These are phyloP conservation scores for Coleophoma cylindrospora DNA, from an alignment of 2,329 filamentous ascomycete species.

Conservation along the genomic window DNA sequence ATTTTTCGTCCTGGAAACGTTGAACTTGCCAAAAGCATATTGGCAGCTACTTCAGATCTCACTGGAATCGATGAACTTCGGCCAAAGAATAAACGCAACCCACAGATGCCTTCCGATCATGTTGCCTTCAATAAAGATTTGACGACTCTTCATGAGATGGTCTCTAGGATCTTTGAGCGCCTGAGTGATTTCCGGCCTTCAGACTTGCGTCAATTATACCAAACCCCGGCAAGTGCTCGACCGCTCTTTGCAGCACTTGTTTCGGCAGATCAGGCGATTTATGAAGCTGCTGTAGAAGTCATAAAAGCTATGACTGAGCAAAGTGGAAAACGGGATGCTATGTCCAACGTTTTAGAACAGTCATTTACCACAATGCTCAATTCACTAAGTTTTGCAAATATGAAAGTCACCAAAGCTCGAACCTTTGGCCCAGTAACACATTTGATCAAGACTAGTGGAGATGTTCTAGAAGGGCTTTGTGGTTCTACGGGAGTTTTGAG, in stretches of 20 bases:
- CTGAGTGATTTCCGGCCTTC: slow-evolving; percentile 69
- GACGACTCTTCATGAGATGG: slow-evolving; percentile 51
- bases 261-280: slow-evolving; percentile 73
- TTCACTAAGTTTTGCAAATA: slow-evolving; percentile 38
- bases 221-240: slow-evolving; percentile 62
- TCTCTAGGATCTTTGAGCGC: slow-evolving; percentile 72
- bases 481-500: slow-evolving; percentile 47
- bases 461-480: slow-evolving; percentile 51
- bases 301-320: slow-evolving; percentile 79
- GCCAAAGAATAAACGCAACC: slow-evolving; percentile 20
- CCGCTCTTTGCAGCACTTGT: slow-evolving; percentile 76
- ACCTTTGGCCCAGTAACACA: slow-evolving; percentile 54
- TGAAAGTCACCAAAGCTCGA: slow-evolving; percentile 34
- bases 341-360: slow-evolving; percentile 40
- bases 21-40: slow-evolving; percentile 68
- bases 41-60: slow-evolving; percentile 55
- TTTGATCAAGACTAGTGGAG: slow-evolving; percentile 50
- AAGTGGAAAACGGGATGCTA: slow-evolving; percentile 43
- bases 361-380: slow-evolving; percentile 38
- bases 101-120: slow-evolving; percentile 47
- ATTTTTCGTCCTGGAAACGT: slow-evolving; percentile 62
- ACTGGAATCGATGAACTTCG: slow-evolving; percentile 70
- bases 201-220: slow-evolving; percentile 66
- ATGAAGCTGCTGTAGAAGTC: slow-evolving; percentile 74
- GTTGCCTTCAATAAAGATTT: slow-evolving; percentile 76